A percentile compares a stretch with the other conserved stretches of the same genome.
These are phyloP conservation scores for Triangularia setosa DNA, from an alignment of 2,329 filamentous ascomycete species.

Conservation along the genomic window DNA sequence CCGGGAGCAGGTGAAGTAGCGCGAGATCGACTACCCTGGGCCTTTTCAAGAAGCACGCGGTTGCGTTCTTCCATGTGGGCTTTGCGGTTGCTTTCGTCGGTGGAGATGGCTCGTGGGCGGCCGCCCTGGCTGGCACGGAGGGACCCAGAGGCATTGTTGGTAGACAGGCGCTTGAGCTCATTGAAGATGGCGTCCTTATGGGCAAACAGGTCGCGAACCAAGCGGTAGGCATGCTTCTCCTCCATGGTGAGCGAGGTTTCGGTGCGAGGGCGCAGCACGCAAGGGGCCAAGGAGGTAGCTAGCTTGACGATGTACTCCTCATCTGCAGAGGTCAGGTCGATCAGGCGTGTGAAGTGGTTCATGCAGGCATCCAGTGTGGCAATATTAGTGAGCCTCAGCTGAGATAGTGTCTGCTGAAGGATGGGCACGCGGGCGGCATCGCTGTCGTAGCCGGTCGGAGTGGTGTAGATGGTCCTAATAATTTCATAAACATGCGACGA, in stretches of 20 bases:
- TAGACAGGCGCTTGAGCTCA: constrained; percentile 87
- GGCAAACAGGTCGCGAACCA: constrained; percentile 86
- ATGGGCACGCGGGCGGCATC: constrained; percentile 82
- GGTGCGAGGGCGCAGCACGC: constrained; percentile 78
- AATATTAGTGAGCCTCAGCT: constrained; percentile 93
- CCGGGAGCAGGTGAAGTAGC: constrained; percentile 69
- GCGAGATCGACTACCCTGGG: constrained; percentile 61
- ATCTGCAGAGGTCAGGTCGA: constrained; percentile 93
- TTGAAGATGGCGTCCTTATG: constrained; percentile 95
- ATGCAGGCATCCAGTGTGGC: constrained; percentile 97
- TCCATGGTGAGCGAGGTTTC: constrained; percentile 93
- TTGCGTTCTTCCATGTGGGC: constrained; percentile 92
- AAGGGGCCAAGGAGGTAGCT: constrained; percentile 72
- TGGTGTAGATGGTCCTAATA: constrained; percentile 92
- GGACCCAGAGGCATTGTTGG: constrained; percentile 62
- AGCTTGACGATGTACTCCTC: constrained; percentile 77
- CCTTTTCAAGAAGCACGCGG: constrained; percentile 70
- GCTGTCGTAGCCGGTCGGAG: constrained; percentile 69
- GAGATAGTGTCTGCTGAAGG: constrained; percentile 90
- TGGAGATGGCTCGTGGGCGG: constrained; percentile 82
- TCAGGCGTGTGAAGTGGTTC: constrained; percentile 95
- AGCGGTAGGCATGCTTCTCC: constrained; percentile 85
- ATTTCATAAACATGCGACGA: constrained; percentile 99
- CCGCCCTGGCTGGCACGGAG: constrained; percentile 44
- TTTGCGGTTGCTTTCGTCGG: constrained; percentile 91